phyloP scores from a whole-genome alignment of 495 filamentous ascomycete species.

The Annulohypoxylon maeteangense region DNA sequence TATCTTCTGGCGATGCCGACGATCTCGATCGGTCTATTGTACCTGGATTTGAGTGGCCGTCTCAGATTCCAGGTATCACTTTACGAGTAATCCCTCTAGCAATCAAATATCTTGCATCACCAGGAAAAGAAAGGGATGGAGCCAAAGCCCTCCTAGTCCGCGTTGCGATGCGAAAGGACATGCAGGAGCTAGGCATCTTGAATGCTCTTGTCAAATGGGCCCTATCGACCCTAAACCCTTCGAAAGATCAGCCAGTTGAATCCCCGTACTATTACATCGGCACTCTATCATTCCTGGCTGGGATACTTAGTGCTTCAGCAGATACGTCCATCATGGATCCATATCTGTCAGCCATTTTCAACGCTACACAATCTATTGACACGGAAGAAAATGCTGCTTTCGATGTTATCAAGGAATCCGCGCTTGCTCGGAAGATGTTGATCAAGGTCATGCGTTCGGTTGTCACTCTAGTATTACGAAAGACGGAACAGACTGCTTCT shows the following conservation, averaged over 20 bases:
- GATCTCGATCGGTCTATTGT: conserved; percentile 49
- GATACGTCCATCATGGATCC: conserved; percentile 64
- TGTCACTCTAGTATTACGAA: conserved; percentile 68
- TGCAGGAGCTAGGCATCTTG: conserved; percentile 80
- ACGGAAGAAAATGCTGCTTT: conserved; percentile 53
- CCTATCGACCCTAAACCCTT: conserved; percentile 63
- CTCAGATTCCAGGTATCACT: conserved; percentile 73
- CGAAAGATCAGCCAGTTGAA: conserved; percentile 36
- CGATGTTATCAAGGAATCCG: conserved; percentile 68
- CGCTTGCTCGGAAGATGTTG: conserved; percentile 78
- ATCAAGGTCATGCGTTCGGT: conserved; percentile 85
- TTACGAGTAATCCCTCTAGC: conserved; percentile 76
- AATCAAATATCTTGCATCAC: conserved; percentile 71
- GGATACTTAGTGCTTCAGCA: conserved; percentile 66
- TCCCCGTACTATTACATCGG: conserved; percentile 71
- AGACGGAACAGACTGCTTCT: conserved; percentile 52
- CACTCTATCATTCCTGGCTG: conserved; percentile 79
- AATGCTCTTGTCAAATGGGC: conserved; percentile 73
- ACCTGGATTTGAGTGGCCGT: conserved; percentile 58
- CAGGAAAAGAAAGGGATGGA: conserved; percentile 89
- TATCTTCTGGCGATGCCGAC: conserved; percentile 70
- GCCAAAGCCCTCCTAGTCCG: conserved; percentile 84
- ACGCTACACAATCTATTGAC: conserved; percentile 61
- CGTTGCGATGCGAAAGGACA: conserved; percentile 83
- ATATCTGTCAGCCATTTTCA: conserved; percentile 57